A percentile compares a stretch with the other conserved stretches of the same genome.
Evolutionary conservation across 176 grass and related monocot species (phyloP).

Genomic region (Musa itinerans): DNA sequence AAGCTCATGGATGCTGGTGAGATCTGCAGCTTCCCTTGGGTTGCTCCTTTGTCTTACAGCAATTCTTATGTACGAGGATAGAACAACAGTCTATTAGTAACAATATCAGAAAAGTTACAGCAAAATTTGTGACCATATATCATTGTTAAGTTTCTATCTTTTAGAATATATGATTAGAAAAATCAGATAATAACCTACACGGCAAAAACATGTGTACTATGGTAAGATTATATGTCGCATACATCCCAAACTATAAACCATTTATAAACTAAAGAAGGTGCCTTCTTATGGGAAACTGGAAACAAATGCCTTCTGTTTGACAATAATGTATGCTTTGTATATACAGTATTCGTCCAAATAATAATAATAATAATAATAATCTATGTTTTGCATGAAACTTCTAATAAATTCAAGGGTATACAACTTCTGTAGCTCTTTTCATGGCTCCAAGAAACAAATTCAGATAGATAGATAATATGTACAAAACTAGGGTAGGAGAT

Average conservation of each 20-base stretch:
- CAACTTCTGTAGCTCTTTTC: constrained; percentile 85
- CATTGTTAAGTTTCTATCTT: neutral
- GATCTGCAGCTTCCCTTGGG: constrained; percentile 57
- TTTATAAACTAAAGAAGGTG: neutral
- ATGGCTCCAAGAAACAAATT: constrained; percentile 45
- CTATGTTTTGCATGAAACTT: no score
- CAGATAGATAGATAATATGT: neutral
- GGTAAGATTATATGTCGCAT: neutral
- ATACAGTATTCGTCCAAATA: no score
- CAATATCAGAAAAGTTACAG: neutral
- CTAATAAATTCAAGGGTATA: constrained; percentile 25
- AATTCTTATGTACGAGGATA: constrained; percentile 42
- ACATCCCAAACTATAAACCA: neutral
- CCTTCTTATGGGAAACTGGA: neutral
- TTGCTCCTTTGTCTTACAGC: constrained; percentile 80
- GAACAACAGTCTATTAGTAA: neutral
- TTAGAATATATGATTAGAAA: neutral
- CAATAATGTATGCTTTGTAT: neutral
- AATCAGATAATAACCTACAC: neutral
- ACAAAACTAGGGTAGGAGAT: neutral
- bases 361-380: no score
- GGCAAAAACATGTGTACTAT: neutral
- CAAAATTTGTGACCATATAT: neutral
- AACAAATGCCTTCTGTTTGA: neutral
- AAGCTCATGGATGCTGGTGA: constrained; percentile 75